These are phyloP conservation scores for Zalaria sp. DNA, from an alignment of 2,329 filamentous ascomycete species.

Conservation along the genomic window DNA sequence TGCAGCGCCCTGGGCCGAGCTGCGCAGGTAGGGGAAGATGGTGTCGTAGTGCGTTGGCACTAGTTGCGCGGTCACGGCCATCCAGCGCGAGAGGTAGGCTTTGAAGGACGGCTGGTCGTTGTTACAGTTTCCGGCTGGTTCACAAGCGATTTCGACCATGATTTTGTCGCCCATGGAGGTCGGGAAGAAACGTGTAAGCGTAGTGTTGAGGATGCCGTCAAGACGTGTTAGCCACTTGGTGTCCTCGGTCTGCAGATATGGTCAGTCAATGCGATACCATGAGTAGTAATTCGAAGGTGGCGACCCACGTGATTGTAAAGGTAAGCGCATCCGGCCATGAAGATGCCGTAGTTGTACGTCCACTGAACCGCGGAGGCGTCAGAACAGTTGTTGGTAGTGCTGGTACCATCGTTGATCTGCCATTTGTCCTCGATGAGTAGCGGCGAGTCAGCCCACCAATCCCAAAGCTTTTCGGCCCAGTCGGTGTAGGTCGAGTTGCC, in stretches of 20 bases:
- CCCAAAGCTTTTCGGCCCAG: constrained; percentile 59
- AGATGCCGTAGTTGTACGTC: constrained; percentile 52
- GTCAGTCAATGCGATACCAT: background rate
- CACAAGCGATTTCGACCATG: constrained; percentile 29
- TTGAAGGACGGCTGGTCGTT: constrained; percentile 24
- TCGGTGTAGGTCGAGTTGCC: constrained; percentile 64
- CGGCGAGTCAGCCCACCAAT: constrained; percentile 35
- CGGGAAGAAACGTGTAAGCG: constrained; percentile 19
- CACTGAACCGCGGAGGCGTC: constrained; percentile 42
- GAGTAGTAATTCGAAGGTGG: too few relatives aligned
- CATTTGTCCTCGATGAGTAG: constrained; percentile 34
- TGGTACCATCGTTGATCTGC: constrained; percentile 41
- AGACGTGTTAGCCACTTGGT: constrained; percentile 11
- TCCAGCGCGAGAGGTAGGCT: constrained; percentile 25
- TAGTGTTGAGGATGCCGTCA: constrained; percentile 17
- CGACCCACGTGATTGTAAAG: constrained; percentile 42
- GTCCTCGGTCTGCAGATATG: constrained; percentile 4
- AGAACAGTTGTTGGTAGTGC: constrained; percentile 36
- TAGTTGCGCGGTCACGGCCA: constrained; percentile 39
- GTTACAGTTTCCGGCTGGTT: constrained; percentile 23
- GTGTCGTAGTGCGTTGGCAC: constrained; percentile 36
- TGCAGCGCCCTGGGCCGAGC: constrained; percentile 38
- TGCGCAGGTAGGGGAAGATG: constrained; percentile 35
- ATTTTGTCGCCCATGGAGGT: constrained; percentile 16
- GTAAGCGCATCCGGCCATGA: constrained; percentile 49